Evolutionary conservation across 805 yeast genomes (phyloP).

Genomic region (Yarrowia keelungensis): DNA sequence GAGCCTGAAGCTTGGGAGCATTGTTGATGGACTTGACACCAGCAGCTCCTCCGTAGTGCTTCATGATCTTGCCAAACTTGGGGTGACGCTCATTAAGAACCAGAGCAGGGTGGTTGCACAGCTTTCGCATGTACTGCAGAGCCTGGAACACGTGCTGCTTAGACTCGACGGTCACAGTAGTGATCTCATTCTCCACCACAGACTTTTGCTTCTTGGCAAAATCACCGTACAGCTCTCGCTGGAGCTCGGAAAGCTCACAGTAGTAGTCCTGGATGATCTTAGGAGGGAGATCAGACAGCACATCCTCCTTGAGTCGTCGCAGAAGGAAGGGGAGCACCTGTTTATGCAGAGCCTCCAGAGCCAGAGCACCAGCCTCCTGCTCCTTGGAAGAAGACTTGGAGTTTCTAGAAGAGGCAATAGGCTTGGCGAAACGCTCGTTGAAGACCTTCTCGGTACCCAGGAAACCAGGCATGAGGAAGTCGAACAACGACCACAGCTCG

Average conservation of each 20-base stretch:
- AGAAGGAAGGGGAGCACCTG: constrained; percentile 96
- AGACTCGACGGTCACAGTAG: constrained; percentile 47
- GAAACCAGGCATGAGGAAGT: constrained; percentile 98
- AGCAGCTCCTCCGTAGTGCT: constrained; percentile 63
- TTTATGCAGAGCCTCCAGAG: constrained; percentile 93
- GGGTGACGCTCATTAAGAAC: constrained; percentile 87
- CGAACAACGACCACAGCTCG: constrained; percentile 97
- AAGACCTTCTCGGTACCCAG: constrained; percentile 93
- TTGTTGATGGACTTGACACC: constrained; percentile 75
- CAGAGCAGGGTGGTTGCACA: constrained; percentile 95
- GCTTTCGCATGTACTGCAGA: constrained; percentile 92
- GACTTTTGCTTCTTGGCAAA: constrained; percentile 90
- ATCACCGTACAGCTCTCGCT: constrained; percentile 84
- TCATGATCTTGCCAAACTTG: constrained; percentile 70
- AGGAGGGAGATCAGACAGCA: constrained; percentile 93
- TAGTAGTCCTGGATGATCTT: constrained; percentile 98
- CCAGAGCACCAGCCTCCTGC: constrained; percentile 96
- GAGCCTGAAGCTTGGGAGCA: constrained; percentile 88
- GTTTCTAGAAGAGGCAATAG: constrained; percentile 91
- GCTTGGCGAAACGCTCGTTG: constrained; percentile 96
- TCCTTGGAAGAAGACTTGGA: constrained; percentile 89
- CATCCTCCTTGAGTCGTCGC: constrained; percentile 95
- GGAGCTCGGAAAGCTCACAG: constrained; percentile 92
- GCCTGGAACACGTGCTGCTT: constrained; percentile 98
- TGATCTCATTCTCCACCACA: constrained; percentile 63